phyloP scores from a whole-genome alignment of 2,329 filamentous ascomycete species.

The Trichophyton simii region DNA sequence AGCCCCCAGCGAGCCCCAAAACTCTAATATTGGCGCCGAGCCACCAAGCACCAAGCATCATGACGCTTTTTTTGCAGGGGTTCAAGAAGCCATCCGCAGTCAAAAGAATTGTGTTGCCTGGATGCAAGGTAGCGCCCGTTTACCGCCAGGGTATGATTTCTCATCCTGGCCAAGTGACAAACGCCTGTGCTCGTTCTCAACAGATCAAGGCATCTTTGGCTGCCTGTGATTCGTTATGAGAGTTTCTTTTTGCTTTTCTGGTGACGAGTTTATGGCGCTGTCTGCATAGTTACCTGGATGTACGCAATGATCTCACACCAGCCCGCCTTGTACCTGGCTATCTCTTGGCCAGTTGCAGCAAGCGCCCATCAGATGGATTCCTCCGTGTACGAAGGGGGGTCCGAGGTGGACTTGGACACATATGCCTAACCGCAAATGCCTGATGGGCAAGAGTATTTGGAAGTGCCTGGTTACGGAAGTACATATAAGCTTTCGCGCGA shows the following conservation, averaged over 20 bases:
- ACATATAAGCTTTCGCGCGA: neutral
- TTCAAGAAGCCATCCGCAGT: neutral
- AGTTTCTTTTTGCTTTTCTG: neutral
- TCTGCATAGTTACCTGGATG: neutral
- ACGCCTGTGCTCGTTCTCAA: neutral
- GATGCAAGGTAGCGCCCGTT: neutral
- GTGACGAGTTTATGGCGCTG: neutral
- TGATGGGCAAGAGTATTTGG: neutral
- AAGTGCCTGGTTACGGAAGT: neutral
- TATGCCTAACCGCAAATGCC: neutral
- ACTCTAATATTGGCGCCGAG: neutral
- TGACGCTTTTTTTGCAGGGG: neutral
- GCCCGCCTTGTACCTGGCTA: neutral
- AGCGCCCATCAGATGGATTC: neutral
- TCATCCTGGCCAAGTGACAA: neutral
- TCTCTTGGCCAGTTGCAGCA: neutral
- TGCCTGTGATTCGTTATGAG: neutral
- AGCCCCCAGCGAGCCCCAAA: neutral
- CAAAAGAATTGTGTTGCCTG: neutral
- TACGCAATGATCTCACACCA: neutral
- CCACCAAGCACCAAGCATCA: neutral
- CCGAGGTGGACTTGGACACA: neutral
- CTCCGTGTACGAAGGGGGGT: neutral
- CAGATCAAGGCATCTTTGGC: neutral
- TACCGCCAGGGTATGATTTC: neutral